Evolutionary conservation across 768 basidiomycete species (phyloP), one percentile per base, ranked within the genome.

Genomic region (Hortiboletus flavorubellus): DNA sequence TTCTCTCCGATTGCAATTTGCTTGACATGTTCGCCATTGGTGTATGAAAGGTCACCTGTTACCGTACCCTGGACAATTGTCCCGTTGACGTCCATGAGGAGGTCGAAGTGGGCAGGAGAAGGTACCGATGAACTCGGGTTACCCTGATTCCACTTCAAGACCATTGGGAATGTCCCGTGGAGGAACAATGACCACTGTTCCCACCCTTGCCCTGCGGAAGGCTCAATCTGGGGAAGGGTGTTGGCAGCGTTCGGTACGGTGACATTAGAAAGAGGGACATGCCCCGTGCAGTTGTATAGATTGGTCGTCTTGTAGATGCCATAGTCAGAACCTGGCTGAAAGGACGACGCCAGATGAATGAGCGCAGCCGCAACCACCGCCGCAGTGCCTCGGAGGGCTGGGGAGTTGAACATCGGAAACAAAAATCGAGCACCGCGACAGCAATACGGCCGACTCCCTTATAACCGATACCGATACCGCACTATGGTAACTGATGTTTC

Each of bases 221-320:
- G 37, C 2, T 35, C 33, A 43, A 58, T 51, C 43, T 63, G 60
- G 0, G 62, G 62, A 29, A 62, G 55, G 1, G 62, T 63, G 54
- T 63, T 56, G 33, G 33, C 46, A 8, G 56, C 49, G 29, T 54
- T 61, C 18, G 35, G 30, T 5, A 40, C 46, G 10, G 62, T 63
- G 31, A 63, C 47, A 15, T 56, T 63, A 48, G 62, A 63, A 8
- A 35, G 5, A 4, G 31, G 31, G 10, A 51, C 41, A 12, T 38
- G 42, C 4, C 61, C 59, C 15, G 61, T 55, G 46, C 61, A 61
- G 43, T 63, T 58, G 49, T 63, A 63, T 15, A 63, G 47, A n/a
- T 59, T 58, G 23, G 48, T 43, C 15, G 61, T 58, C 29, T 49
- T 56, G 45, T 47, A 50, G 35, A 39, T 5, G 6, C 53, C 54